A percentile compares a stretch with the other conserved stretches of the same genome.
These are phyloP conservation scores for Penicillium hordei DNA, from an alignment of 2,329 filamentous ascomycete genomes.

Conservation along the genomic window DNA sequence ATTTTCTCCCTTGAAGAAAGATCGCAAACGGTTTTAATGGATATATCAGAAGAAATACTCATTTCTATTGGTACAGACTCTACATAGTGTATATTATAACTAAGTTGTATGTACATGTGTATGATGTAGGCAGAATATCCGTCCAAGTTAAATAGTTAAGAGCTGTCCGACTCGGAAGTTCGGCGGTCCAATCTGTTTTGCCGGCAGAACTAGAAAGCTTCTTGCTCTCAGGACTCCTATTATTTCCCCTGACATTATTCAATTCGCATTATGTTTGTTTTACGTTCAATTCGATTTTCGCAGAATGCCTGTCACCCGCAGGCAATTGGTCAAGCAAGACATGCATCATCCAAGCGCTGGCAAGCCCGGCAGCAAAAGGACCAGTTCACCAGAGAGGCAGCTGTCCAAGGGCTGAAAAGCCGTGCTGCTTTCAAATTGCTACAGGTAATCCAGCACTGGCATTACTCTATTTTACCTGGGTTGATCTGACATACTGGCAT, in stretches of 20 bases:
- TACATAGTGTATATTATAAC: no score
- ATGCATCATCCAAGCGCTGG: conserved; percentile 72
- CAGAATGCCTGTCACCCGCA: background rate
- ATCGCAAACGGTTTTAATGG: conserved; percentile 50
- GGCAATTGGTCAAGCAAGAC: conserved; percentile 18
- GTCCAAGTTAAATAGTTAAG: no score
- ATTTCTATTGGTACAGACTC: background rate
- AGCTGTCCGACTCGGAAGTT: background rate
- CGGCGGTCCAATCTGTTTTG: conserved; percentile 8
- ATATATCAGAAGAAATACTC: background rate
- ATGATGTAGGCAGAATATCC: no score
- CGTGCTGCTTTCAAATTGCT: conserved; percentile 91
- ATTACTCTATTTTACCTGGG: background rate
- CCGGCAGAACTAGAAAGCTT: conserved; percentile 17
- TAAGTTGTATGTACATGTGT: no score
- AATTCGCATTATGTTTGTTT: conserved; percentile 16
- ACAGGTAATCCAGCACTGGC: conserved; percentile 56
- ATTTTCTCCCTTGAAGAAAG: conserved; percentile 73
- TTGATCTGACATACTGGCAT: conserved; percentile 3
- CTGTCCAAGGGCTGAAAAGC: conserved; percentile 78
- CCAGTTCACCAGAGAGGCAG: conserved; percentile 70
- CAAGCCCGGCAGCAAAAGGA: conserved; percentile 75
- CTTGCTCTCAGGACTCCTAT: background rate
- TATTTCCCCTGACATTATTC: background rate
- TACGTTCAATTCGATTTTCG: background rate